phyloP scores from a whole-genome alignment of 2,329 filamentous ascomycete species.

The Zymoseptoria brevis region DNA sequence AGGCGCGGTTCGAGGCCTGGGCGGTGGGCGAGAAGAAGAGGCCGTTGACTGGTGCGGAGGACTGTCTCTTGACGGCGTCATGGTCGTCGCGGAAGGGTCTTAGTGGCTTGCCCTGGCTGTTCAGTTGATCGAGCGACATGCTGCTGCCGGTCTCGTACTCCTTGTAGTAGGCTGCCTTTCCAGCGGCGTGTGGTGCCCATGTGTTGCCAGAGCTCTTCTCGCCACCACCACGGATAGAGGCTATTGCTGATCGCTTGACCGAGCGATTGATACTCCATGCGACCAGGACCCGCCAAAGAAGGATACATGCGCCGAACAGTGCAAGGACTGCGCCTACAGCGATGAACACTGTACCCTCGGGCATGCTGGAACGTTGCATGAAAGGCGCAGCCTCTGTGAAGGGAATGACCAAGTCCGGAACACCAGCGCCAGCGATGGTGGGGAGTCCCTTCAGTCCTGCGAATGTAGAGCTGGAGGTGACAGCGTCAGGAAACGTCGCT shows the following conservation, averaged over 20 bases:
- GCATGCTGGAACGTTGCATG: conserved; percentile 77
- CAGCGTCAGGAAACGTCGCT: conserved; percentile 15
- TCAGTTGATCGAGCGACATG: conserved; percentile 49
- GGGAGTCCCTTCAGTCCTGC: conserved; percentile 40
- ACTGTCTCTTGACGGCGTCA: conserved; percentile 22
- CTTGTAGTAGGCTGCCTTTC: conserved; percentile 30
- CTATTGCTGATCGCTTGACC: conserved; percentile 75
- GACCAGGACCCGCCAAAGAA: conserved; percentile 81
- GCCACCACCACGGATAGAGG: conserved; percentile 47
- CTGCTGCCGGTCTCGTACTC: conserved; percentile 43
- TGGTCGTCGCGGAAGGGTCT: conserved; percentile 22
- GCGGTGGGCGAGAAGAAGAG: conserved; percentile 96
- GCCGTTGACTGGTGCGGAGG: conserved; percentile 55
- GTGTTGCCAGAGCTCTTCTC: conserved; percentile 28
- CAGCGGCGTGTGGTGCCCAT: conserved; percentile 8
- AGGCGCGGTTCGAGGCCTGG: conserved; percentile 38
- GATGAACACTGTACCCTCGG: conserved; percentile 94
- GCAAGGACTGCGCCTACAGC: conserved; percentile 82
- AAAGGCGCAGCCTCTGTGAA: conserved; percentile 79
- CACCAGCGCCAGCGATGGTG: conserved; percentile 48
- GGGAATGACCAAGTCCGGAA: conserved; percentile 67
- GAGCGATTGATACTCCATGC: conserved; percentile 88
- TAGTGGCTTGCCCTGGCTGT: conserved; percentile 32
- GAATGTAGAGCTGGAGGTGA: conserved; percentile 21
- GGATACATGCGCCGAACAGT: conserved; percentile 69